Percentiles rank a stretch among this genome's conserved stretches.
phyloP scores from a whole-genome alignment of 257 asterid genomes.

The Vinca minor region DNA sequence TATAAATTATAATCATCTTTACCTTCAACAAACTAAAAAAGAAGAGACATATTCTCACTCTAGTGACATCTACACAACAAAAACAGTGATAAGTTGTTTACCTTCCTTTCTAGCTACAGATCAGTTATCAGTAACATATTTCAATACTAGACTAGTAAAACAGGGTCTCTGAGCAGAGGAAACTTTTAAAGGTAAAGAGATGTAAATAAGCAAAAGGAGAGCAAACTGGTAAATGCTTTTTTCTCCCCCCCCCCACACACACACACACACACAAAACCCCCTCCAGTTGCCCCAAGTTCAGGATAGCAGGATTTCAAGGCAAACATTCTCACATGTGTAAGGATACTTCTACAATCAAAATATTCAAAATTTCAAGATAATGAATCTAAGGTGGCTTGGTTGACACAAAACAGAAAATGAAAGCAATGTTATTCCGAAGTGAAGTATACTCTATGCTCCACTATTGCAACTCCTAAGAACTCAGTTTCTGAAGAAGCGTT shows the following conservation, averaged over 20 bases:
- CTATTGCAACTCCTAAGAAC: not conserved
- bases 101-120: not conserved
- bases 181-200: not conserved
- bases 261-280: too few species aligned
- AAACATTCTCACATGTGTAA: not conserved
- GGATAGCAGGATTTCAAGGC: too few species aligned
- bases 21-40: not conserved
- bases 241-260: too few species aligned
- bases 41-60: not conserved
- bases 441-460: too few species aligned
- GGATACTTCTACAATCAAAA: not conserved
- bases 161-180: not conserved
- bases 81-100: not conserved
- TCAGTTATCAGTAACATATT: not conserved
- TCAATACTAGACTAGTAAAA: not conserved
- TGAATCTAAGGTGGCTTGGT: not conserved
- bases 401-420: not conserved
- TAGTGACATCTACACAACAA: not conserved
- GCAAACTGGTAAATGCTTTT: too few species aligned
- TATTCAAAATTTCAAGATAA: not conserved
- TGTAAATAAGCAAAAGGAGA: too few species aligned
- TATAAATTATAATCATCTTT: not conserved
- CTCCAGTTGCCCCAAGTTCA: not conserved
- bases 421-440: not conserved
- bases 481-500: too few species aligned